These are phyloP conservation scores for Venturia aucupariae DNA, from an alignment of 2,329 filamentous ascomycete genomes.

Conservation along the genomic window DNA sequence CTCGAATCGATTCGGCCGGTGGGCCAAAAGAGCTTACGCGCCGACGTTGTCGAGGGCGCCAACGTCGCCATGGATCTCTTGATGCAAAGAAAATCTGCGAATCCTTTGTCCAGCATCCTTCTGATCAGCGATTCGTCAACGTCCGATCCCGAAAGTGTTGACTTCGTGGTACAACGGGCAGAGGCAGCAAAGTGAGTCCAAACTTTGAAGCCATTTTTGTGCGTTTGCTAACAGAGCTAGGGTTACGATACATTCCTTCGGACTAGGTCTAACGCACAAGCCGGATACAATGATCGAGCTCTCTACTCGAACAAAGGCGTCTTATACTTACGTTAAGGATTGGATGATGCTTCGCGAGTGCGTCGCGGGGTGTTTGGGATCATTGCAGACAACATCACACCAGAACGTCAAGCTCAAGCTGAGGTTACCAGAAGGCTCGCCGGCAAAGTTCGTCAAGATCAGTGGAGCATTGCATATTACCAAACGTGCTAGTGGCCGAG, in stretches of 20 bases:
- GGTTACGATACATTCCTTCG: slow-evolving; percentile 94
- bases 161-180: slow-evolving; percentile 93
- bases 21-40: slow-evolving; percentile 90
- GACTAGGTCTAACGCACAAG: slow-evolving; percentile 92
- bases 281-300: slow-evolving; percentile 98
- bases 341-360: slow-evolving; percentile 99
- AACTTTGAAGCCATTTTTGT: slow-evolving; percentile 10
- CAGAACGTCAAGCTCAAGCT: slow-evolving; percentile 97
- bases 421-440: slow-evolving; percentile 87
- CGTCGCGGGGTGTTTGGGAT: slow-evolving; percentile 82
- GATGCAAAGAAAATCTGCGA: slow-evolving; percentile 95
- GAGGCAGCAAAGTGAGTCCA: slow-evolving; percentile 83
- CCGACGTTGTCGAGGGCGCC: slow-evolving; percentile 93
- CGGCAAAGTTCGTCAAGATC: slow-evolving; percentile 97
- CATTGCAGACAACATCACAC: slow-evolving; percentile 89
- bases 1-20: slow-evolving; percentile 83
- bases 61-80: slow-evolving; percentile 97
- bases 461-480: slow-evolving; percentile 93
- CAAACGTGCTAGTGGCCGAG: slow-evolving; percentile 86
- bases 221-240: slow-evolving; percentile 34
- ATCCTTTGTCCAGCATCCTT: slow-evolving; percentile 89
- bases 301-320: slow-evolving; percentile 89
- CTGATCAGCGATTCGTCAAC: slow-evolving; percentile 96
- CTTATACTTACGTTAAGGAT: slow-evolving; percentile 97
- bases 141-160: slow-evolving; percentile 87